Conservation (phyloP, 345 rosid species). For the Jatropha curcas region DNA sequence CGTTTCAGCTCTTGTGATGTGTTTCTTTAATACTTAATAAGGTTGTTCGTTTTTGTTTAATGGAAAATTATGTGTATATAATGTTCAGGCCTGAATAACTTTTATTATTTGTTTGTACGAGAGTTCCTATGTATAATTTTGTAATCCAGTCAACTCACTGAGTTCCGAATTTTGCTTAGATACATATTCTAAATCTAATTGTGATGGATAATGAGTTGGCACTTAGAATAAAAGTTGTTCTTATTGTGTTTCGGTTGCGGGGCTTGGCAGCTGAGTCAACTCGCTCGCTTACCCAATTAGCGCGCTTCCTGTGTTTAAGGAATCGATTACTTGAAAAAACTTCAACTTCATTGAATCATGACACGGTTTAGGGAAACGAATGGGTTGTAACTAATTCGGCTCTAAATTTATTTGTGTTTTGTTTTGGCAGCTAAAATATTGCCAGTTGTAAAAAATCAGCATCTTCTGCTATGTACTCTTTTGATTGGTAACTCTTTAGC, state of each 20-base stretch:
- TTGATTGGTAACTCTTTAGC: slow-evolving; percentile 90
- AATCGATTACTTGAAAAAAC: neutral
- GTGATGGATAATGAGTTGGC: neutral
- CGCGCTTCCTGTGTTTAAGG: neutral
- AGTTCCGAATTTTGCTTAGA: neutral
- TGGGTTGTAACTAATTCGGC: neutral
- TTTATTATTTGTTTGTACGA: neutral
- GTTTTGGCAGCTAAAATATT: slow-evolving; percentile 69
- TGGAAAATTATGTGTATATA: neutral
- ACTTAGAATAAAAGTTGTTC: neutral
- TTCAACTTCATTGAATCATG: neutral
- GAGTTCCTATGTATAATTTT: neutral
- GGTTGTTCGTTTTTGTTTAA: too few species aligned
- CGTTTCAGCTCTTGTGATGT: neutral
- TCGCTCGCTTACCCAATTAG: neutral
- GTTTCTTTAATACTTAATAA: too few species aligned
- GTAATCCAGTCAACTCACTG: neutral
- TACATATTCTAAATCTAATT: too few species aligned
- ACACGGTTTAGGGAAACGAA: neutral
- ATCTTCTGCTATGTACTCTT: slow-evolving; percentile 87
- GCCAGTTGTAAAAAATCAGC: slow-evolving; percentile 94
- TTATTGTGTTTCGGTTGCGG: neutral
- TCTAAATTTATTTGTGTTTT: slow-evolving; percentile 2
- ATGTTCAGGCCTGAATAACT: too few species aligned
- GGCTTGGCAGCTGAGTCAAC: neutral